Percentiles rank a stretch among this genome's conserved stretches.
Evolutionary conservation across 106 monocot species (phyloP).

Genomic region (Dactylorhiza incarnata): DNA sequence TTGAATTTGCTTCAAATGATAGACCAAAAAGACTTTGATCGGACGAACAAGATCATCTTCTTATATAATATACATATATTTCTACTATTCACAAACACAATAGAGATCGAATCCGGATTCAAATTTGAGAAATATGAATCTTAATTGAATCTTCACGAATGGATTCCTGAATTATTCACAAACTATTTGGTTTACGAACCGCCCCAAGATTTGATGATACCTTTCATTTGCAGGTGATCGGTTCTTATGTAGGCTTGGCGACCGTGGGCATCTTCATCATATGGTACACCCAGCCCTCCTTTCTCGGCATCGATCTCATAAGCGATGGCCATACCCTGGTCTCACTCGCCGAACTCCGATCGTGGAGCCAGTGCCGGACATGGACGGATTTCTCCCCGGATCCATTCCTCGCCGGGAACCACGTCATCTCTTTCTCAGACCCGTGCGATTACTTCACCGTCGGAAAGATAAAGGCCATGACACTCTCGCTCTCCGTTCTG

Average conservation of each 20-base stretch:
- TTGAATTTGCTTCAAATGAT: too few species aligned
- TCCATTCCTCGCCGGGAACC: constrained; percentile 53
- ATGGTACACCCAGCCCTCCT: constrained; percentile 78
- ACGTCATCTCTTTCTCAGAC: constrained; percentile 37
- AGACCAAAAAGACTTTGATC: too few species aligned
- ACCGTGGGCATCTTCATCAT: constrained; percentile 72
- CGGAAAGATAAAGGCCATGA: constrained; percentile 71
- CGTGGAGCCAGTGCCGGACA: constrained; percentile 58
- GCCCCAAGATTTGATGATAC: background rate
- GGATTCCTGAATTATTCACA: too few species aligned
- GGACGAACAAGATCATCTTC: too few species aligned
- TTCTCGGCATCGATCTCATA: constrained; percentile 61
- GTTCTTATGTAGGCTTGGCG: constrained; percentile 72
- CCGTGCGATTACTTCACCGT: constrained; percentile 76
- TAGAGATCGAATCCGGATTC: too few species aligned
- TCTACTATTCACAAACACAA: too few species aligned
- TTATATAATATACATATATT: too few species aligned
- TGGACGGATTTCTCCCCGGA: constrained; percentile 54
- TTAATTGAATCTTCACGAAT: too few species aligned
- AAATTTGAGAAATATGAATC: too few species aligned
- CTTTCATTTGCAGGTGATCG: constrained; percentile 37
- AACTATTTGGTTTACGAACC: too few species aligned
- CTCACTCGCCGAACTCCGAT: constrained; percentile 45
- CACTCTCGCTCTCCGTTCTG: constrained; percentile 67
- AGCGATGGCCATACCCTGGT: constrained; percentile 68